Percentiles rank a stretch among this genome's conserved stretches.
Evolutionary conservation across 306 rosid species (phyloP).

Genomic region (Spatholobus suberectus): DNA sequence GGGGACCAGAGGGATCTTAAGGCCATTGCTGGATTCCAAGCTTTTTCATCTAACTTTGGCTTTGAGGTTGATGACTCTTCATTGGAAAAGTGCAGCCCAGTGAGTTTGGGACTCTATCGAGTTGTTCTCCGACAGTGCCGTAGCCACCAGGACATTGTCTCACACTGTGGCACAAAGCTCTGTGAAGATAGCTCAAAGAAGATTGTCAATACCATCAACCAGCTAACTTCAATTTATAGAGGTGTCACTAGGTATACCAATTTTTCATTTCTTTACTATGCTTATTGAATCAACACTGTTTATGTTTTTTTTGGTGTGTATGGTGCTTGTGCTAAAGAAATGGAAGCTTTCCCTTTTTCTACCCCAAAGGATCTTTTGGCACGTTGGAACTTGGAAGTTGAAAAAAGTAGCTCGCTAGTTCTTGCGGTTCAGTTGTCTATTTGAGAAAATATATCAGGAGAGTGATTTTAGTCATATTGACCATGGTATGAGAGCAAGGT

Average conservation of each 20-base stretch:
- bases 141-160: constrained; percentile 54
- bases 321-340: no score
- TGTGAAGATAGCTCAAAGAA: constrained; percentile 64
- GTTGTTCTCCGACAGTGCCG: constrained; percentile 45
- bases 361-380: constrained; percentile 13
- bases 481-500: constrained; percentile 20
- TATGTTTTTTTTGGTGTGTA: no score
- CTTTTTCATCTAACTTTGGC: constrained; percentile 84
- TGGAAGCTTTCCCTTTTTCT: no score
- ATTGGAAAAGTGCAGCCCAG: constrained; percentile 55
- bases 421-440: constrained; percentile 11
- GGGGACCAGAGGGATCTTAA: constrained; percentile 71
- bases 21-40: constrained; percentile 68
- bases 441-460: constrained; percentile 28
- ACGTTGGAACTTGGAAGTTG: not conserved
- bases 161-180: constrained; percentile 56
- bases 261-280: no score
- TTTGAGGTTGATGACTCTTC: constrained; percentile 85
- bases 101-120: constrained; percentile 65
- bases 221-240: constrained; percentile 92
- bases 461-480: constrained; percentile 24
- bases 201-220: constrained; percentile 82
- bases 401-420: not conserved
- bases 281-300: not conserved
- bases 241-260: constrained; percentile 78